Evolutionary conservation across 2,329 filamentous ascomycete genomes (phyloP).

Genomic region (Colletotrichum caudatum): DNA sequence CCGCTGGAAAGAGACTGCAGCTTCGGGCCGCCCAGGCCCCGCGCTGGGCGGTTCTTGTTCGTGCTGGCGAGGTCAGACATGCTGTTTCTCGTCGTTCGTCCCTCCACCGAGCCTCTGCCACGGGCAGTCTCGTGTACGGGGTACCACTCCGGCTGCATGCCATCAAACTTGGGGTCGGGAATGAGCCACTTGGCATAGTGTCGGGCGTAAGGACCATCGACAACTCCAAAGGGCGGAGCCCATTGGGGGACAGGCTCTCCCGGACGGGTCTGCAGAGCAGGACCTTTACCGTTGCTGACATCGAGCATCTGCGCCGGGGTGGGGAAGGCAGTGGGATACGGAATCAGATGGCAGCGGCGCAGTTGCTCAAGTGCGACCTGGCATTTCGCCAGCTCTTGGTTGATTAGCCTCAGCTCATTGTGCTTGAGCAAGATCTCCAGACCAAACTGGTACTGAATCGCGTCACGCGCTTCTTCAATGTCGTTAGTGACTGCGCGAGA

Average conservation of each 20-base stretch:
- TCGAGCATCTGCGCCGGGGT: slow-evolving; percentile 76
- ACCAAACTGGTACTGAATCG: slow-evolving; percentile 87
- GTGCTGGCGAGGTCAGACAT: slow-evolving; percentile 65
- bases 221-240: slow-evolving; percentile 90
- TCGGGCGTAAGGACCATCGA: slow-evolving; percentile 90
- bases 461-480: slow-evolving; percentile 72
- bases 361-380: slow-evolving; percentile 94
- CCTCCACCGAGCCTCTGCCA: slow-evolving; percentile 68
- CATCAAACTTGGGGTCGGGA: slow-evolving; percentile 88
- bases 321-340: slow-evolving; percentile 80
- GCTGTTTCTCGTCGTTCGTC: slow-evolving; percentile 83
- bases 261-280: slow-evolving; percentile 71
- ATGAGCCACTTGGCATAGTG: slow-evolving; percentile 98
- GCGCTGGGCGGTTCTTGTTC: slow-evolving; percentile 64
- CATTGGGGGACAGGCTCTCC: slow-evolving; percentile 78
- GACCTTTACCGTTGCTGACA: slow-evolving; percentile 80
- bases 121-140: slow-evolving; percentile 56
- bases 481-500: slow-evolving; percentile 44
- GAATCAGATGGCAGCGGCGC: slow-evolving; percentile 90
- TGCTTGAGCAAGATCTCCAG: slow-evolving; percentile 95
- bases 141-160: slow-evolving; percentile 63
- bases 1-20: slow-evolving; percentile 77
- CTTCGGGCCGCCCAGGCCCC: slow-evolving; percentile 68
- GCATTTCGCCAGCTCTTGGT: slow-evolving; percentile 96
- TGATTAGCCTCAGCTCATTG: slow-evolving; percentile 91